Base-by-base conservation (phyloP, 176 grass and related monocot species). In the Tillandsia fasciculata region DNA sequence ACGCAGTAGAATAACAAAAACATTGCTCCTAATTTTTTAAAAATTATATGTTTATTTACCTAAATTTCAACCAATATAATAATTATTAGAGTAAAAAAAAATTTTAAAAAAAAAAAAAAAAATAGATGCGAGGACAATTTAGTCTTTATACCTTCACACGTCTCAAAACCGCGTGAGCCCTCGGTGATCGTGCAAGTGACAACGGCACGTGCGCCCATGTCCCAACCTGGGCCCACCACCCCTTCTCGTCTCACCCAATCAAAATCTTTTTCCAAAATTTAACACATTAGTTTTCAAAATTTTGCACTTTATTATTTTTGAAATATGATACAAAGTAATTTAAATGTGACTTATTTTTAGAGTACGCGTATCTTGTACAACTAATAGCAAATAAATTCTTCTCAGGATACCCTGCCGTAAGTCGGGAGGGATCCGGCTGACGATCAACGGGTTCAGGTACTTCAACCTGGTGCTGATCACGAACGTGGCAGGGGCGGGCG, bases 381-480 rank as follows among this genome's bases (percentile, higher is more conserved):
- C 33, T 42, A 42, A 6, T 42, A 42, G 33, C 4, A 5, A 42
- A 42, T 42, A 6, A 42, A 42, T 42, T 42, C 33, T 42, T 42
- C 33, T 73, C 65, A 87, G 85, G 68, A 76, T 83, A 61, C 68
- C 85, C 63, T 87, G 80, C 53, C 72, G 76, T n/a, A 87, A 87
- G 67, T 12, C 66, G 0, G 80, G 85, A 1, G 85, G 85, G 6
- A 65, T 83, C 15, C 71, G 85, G 10, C 83, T 87, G 72, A 82
- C 72, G 10, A n/a, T 87, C 15, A 87, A 87, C 48, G 85, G 85
- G 27, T 74, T 69, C 66, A 72, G 26, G 68, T 87, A 87, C 85
- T 87, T 87, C 85, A 87, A 87, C 66, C 48, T 87, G 48, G 80
- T 87, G 71, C 59, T 87, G 26, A 77, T 87, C 76, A 83, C 85